Percentiles rank a stretch among this genome's conserved stretches.
Evolutionary conservation across 306 rosid species (phyloP).

Genomic region (Potentilla sterilis): DNA sequence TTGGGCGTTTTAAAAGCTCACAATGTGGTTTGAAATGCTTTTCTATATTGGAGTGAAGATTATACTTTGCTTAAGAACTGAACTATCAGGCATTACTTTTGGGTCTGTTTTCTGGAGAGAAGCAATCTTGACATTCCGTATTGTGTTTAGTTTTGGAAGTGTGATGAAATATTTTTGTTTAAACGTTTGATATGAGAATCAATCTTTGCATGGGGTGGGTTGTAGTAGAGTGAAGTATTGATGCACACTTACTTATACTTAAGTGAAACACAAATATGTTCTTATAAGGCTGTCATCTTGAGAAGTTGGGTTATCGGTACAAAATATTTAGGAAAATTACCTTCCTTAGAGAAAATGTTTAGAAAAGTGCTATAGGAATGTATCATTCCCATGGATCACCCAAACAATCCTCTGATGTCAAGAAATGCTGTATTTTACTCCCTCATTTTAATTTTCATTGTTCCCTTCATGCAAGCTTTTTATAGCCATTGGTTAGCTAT

Average conservation of each 20-base stretch:
- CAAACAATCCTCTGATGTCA: neutral
- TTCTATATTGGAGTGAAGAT: neutral
- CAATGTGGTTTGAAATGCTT: neutral
- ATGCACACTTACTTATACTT: neutral
- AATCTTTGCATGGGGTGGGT: neutral
- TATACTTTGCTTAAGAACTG: neutral
- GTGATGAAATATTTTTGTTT: neutral
- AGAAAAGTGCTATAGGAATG: neutral
- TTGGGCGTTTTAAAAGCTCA: neutral
- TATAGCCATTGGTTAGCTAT: neutral
- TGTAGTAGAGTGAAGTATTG: neutral
- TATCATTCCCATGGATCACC: neutral
- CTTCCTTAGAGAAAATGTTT: neutral
- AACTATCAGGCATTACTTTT: neutral
- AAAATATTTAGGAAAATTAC: neutral
- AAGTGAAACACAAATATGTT: slow-evolving; percentile 1
- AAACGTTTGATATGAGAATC: neutral
- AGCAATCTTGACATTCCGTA: neutral
- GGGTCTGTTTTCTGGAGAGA: neutral
- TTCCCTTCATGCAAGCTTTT: neutral
- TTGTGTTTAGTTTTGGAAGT: neutral
- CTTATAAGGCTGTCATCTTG: neutral
- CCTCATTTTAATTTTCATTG: neutral
- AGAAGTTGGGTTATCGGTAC: neutral
- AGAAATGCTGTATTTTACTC: neutral